Evolutionary conservation across 2,329 filamentous ascomycete species (phyloP).

Genomic region (Botrytis deweyae): DNA sequence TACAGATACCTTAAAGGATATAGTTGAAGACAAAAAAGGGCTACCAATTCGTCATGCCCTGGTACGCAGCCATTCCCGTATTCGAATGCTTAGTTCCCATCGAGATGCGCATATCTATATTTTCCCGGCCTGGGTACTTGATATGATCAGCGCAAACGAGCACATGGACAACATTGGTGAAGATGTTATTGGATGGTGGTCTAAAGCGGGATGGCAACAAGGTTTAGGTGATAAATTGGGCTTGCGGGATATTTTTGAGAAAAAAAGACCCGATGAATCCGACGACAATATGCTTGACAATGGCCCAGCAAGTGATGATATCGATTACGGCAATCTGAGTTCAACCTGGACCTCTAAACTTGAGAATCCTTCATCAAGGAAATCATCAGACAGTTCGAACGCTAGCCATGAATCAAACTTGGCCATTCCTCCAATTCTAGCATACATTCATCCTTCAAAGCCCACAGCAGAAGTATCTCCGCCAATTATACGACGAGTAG

Average conservation of each 20-base stretch:
- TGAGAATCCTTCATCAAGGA: neutral
- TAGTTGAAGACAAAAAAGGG: conserved; percentile 70
- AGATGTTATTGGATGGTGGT: conserved; percentile 93
- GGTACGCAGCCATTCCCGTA: conserved; percentile 68
- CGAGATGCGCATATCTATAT: conserved; percentile 94
- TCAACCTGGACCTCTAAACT: conserved; percentile 38
- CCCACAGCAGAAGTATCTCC: conserved; percentile 44
- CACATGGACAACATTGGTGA: conserved; percentile 85
- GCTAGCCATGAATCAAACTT: conserved; percentile 37
- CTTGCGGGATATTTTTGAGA: conserved; percentile 63
- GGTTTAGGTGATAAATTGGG: conserved; percentile 77
- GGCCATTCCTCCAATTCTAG: conserved; percentile 71
- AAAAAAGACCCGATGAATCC: conserved; percentile 43
- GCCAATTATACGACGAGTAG: conserved; percentile 80
- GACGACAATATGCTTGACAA: conserved; percentile 37
- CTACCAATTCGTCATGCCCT: conserved; percentile 75
- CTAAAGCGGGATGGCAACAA: conserved; percentile 87
- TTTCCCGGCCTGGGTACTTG: conserved; percentile 86
- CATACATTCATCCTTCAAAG: conserved; percentile 69
- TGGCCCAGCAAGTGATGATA: conserved; percentile 33
- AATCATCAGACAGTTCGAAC: neutral
- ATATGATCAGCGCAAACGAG: conserved; percentile 77
- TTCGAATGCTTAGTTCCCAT: conserved; percentile 80
- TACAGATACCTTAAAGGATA: conserved; percentile 84
- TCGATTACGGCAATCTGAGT: conserved; percentile 36